A percentile compares a stretch with the other conserved stretches of the same genome.
These are phyloP conservation scores for Terana coerulea DNA, from an alignment of 768 basidiomycete species.

Conservation along the genomic window DNA sequence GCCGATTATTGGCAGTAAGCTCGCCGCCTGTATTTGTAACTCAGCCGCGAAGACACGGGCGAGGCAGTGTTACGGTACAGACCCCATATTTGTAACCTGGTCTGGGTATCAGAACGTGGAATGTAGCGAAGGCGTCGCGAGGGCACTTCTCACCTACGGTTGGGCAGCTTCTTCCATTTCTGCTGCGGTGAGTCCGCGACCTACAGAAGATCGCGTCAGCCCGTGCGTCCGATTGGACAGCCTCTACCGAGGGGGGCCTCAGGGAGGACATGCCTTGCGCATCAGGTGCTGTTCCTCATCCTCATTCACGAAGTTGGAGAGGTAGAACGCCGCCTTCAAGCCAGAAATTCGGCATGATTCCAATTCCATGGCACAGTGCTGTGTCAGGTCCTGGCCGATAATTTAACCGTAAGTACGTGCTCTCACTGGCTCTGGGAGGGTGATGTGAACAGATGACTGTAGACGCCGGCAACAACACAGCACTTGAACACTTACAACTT, in stretches of 20 bases:
- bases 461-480: too few species aligned
- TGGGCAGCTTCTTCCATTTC: slow-evolving; percentile 75
- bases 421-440: too few species aligned
- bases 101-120: background rate
- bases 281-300: slow-evolving; percentile 77
- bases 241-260: background rate
- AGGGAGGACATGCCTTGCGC: slow-evolving; percentile 53
- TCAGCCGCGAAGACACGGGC: background rate
- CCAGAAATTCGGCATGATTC: slow-evolving; percentile 22
- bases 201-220: too few species aligned
- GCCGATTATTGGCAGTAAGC: slow-evolving; percentile 59
- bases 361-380: background rate
- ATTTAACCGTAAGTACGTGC: too few species aligned
- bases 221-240: background rate
- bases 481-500: too few species aligned
- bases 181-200: slow-evolving; percentile 74
- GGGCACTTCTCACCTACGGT: slow-evolving; percentile 54
- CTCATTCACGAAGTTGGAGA: slow-evolving; percentile 69
- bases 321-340: slow-evolving; percentile 51
- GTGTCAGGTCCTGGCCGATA: too few species aligned
- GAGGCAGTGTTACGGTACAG: slow-evolving; percentile 14
- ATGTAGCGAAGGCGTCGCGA: background rate
- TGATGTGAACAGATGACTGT: too few species aligned
- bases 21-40: slow-evolving; percentile 56
- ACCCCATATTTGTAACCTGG: slow-evolving; percentile 76